Percentiles rank a stretch among this genome's conserved stretches.
phyloP scores from a whole-genome alignment of 345 rosid species.

The Eucalyptus albens region DNA sequence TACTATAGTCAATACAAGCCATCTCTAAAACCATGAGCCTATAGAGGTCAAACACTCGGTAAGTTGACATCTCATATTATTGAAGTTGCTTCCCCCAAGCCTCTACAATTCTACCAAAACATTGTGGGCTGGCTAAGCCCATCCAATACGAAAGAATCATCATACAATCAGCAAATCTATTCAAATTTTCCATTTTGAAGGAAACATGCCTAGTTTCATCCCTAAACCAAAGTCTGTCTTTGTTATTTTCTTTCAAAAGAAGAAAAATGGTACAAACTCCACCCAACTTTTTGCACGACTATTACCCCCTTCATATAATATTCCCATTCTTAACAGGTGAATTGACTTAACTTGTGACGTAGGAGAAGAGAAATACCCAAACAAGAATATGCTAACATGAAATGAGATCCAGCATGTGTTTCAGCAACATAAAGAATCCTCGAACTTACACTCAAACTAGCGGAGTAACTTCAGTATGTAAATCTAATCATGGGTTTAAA shows the following conservation, averaged over 20 bases:
- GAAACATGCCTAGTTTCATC: not conserved
- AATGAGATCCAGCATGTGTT: not conserved
- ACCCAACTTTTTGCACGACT: not conserved
- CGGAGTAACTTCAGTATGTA: not conserved
- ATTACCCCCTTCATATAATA: not conserved
- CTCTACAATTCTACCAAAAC: not conserved
- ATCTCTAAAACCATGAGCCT: not conserved
- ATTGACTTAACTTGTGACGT: not conserved
- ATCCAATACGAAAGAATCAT: not conserved
- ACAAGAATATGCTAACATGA: not conserved
- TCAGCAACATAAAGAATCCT: not conserved
- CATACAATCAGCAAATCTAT: not conserved
- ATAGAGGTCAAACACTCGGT: not conserved
- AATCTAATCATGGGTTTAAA: not conserved
- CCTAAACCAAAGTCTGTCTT: not conserved
- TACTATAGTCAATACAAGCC: not conserved
- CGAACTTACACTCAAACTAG: not conserved
- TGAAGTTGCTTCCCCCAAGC: not conserved
- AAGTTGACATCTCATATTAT: not conserved
- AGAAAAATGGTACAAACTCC: not conserved
- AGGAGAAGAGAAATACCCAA: not conserved
- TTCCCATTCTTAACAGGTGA: not conserved
- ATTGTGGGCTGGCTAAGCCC: not conserved
- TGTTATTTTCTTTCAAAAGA: not conserved
- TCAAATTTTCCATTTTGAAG: not conserved